Evolutionary conservation across 176 grass and related monocot genomes (phyloP), one percentile per base, ranked within the genome.

Genomic region (Oryza australiensis): DNA sequence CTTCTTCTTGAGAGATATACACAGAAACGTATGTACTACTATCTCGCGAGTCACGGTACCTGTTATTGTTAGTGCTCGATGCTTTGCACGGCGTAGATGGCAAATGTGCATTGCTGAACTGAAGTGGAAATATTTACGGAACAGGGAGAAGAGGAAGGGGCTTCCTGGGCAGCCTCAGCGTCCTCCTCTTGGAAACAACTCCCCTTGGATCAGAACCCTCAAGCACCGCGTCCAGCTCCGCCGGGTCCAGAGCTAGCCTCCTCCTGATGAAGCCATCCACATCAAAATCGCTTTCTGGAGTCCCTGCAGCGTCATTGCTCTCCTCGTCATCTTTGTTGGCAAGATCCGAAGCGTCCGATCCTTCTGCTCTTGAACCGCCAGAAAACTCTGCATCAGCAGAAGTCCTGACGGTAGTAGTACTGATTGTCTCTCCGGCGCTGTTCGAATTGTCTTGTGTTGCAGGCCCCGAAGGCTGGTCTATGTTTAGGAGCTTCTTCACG

Each of bases 401-500:
- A 57, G 72, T 77, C 43, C 42, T 38, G 26, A 14, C 43, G 57
- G 87, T 80, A 63, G 64, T 73, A 53, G 57, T 43, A 65, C 26
- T 72, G 70, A 59, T 70, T 53, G 46, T 7, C 65, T 82, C 69
- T 76, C 84, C 9, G 14, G 75, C 74, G 46, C 65, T 70, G 76
- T 35, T 88, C 71, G 69, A 5, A 16, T 57, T 86, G 23, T 89
- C 76, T 84, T 64, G 75, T 48, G 77, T 64, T 20, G 45, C 33
- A 6, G 70, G 66, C 27, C 73, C 76, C 3, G 87, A 87, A 26
- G 66, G 70, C 68, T 84, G 90, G 75, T 95, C 89, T 28, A 91
- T 80, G 73, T 95, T 93, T 51, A 98, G 59, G 49, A 98, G 85
- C 64, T 86, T 80, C 82, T 98, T 98, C 62, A 98, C 86, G 59